A percentile compares a stretch with the other conserved stretches of the same genome.
These are phyloP conservation scores for Kuraishia floccosa DNA, from an alignment of 805 yeast genomes.

Conservation along the genomic window DNA sequence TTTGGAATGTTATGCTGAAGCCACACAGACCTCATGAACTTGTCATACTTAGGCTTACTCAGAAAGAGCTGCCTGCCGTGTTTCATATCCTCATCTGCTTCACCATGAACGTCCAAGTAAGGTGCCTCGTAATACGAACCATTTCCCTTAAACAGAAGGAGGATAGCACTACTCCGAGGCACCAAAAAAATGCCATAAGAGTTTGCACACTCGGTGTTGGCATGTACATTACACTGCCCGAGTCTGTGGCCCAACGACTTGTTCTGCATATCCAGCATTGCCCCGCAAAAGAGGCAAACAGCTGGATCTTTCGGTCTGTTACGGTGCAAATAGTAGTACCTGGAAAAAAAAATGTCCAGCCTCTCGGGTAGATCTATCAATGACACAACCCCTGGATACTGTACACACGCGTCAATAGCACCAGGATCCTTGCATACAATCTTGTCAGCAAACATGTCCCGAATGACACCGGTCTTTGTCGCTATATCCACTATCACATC, in stretches of 20 bases:
- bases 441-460: no score
- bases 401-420: conserved; percentile 18
- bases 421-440: no score
- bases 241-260: conserved; percentile 36
- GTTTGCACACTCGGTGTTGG: conserved; percentile 46
- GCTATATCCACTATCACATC: no score
- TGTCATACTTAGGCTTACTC: conserved; percentile 49
- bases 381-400: conserved; percentile 56
- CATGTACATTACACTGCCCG: conserved; percentile 80
- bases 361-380: conserved; percentile 56
- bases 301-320: conserved; percentile 61
- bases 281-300: conserved; percentile 75
- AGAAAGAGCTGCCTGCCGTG: conserved; percentile 64
- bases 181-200: conserved; percentile 62
- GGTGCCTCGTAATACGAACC: conserved; percentile 86
- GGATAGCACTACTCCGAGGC: conserved; percentile 55
- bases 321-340: conserved; percentile 35
- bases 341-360: conserved; percentile 59
- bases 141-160: conserved; percentile 57
- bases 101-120: conserved; percentile 79
- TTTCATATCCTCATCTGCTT: conserved; percentile 62
- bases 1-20: conserved; percentile 70
- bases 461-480: no score
- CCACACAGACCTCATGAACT: conserved; percentile 60
- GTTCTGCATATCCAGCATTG: conserved; percentile 55